Evolutionary conservation across 371 early-diverging fungal species (phyloP).

Genomic region (Mortierella sp.): DNA sequence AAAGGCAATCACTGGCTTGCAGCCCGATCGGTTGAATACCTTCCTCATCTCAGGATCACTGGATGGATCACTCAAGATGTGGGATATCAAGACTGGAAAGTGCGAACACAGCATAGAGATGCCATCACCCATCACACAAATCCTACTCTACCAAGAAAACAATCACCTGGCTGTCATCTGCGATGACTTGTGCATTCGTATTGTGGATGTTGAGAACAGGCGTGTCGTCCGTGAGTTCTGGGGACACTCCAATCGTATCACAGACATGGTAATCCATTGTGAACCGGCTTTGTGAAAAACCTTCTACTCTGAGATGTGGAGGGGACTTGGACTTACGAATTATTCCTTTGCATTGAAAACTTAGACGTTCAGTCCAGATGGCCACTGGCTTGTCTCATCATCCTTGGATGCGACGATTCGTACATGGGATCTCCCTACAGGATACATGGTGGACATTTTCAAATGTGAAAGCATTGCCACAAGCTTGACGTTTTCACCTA

Average conservation of each 20-base stretch:
- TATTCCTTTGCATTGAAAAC: not conserved
- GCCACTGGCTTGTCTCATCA: constrained; percentile 64
- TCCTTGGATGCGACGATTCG: not conserved
- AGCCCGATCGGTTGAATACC: constrained; percentile 77
- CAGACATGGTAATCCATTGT: constrained; percentile 70
- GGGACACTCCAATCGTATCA: constrained; percentile 87
- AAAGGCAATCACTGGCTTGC: constrained; percentile 80
- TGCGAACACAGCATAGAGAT: constrained; percentile 74
- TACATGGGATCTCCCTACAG: constrained; percentile 62
- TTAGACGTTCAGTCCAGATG: constrained; percentile 82
- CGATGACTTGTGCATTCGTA: constrained; percentile 87
- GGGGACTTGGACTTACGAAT: not conserved
- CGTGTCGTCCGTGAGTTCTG: constrained; percentile 88
- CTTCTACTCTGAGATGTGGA: not conserved
- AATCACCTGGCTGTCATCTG: constrained; percentile 83
- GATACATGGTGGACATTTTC: constrained; percentile 88
- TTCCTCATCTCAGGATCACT: constrained; percentile 80
- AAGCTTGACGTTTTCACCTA: constrained; percentile 88
- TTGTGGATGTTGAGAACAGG: constrained; percentile 86
- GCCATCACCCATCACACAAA: constrained; percentile 72
- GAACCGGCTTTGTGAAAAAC: not conserved
- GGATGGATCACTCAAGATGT: constrained; percentile 85
- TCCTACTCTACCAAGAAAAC: constrained; percentile 77
- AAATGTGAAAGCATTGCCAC: constrained; percentile 80
- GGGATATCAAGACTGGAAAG: constrained; percentile 80